Evolutionary conservation across 768 basidiomycete genomes (phyloP), one percentile per base, ranked within the genome.

Genomic region (Pseudohyphozyma bogoriensis): DNA sequence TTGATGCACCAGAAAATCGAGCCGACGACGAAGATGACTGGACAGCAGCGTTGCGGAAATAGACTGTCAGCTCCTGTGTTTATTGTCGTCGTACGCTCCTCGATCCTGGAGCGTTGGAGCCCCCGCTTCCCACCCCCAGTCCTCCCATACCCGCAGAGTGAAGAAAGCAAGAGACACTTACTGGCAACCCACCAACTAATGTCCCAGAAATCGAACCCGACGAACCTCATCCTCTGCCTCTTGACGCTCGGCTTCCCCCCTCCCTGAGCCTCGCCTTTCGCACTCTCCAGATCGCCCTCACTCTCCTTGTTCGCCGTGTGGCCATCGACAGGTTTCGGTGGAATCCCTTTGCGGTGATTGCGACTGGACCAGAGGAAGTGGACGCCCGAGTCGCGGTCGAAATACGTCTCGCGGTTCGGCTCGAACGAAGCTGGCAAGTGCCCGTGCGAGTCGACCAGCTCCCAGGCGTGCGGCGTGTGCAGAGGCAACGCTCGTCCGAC

Each of bases 1-100:
- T 68, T 59, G 22, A 62, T 51, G 49, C 64, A 65, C 64, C 63
- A 68, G 24, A 51, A 68, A n/a, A 65, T 39, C 6, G 67, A 68
- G 4, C 67, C 67, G 40, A 68, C 24, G 31, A 59, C 33, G 22
- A 53, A 45, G 24, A 46, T 28, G n/a, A 20, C 45, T 22, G 36
- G 22, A 9, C n/a, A 46, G 54, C 24, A 31, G 37, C 11, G 20
- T 8, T n/a, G n/a, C n/a, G n/a, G n/a, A n/a, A n/a, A n/a, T n/a
- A n/a, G n/a, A n/a, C n/a, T n/a, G n/a, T n/a, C n/a, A n/a, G n/a
- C n/a, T n/a, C n/a, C n/a, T n/a, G n/a, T n/a, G n/a, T n/a, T n/a
- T n/a, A n/a, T n/a, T n/a, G n/a, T n/a, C n/a, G n/a, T n/a, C n/a
- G n/a, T n/a, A n/a, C n/a, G n/a, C n/a, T n/a, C n/a, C n/a, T n/a